phyloP scores from a whole-genome alignment of 768 basidiomycete species.

The Lyophyllum shimeji region DNA sequence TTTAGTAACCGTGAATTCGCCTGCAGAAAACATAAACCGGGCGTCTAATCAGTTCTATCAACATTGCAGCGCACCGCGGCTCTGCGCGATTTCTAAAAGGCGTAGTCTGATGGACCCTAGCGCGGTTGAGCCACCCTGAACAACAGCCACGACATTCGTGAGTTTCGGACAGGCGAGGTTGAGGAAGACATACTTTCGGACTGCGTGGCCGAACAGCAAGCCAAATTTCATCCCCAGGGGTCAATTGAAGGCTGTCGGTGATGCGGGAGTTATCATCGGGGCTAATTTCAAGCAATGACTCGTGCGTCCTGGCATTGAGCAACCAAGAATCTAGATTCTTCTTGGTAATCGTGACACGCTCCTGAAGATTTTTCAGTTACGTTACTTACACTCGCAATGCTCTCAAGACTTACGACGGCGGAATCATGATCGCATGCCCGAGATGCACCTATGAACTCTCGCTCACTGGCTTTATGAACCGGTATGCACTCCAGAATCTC shows the following conservation, averaged over 20 bases:
- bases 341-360: slow-evolving; percentile 48
- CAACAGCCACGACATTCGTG: slow-evolving; percentile 14
- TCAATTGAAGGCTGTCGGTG: slow-evolving; percentile 42
- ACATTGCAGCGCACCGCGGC: slow-evolving; percentile 47
- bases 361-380: slow-evolving; percentile 31
- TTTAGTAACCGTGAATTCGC: slow-evolving; percentile 52
- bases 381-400: slow-evolving; percentile 11
- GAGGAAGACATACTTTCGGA: slow-evolving; percentile 46
- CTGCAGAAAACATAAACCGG: slow-evolving; percentile 32
- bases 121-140: slow-evolving; percentile 82
- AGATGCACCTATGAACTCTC: slow-evolving; percentile 42
- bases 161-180: slow-evolving; percentile 19
- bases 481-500: slow-evolving; percentile 47
- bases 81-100: slow-evolving; percentile 65
- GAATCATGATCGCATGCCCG: slow-evolving; percentile 28
- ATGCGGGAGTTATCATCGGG: slow-evolving; percentile 28
- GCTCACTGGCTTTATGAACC: slow-evolving; percentile 39
- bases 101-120: slow-evolving; percentile 71
- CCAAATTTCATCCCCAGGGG: slow-evolving; percentile 57
- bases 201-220: slow-evolving; percentile 48
- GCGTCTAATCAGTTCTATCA: slow-evolving; percentile 1
- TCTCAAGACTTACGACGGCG: slow-evolving; percentile 26
- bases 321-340: slow-evolving; percentile 50
- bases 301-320: slow-evolving; percentile 25
- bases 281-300: slow-evolving; percentile 18